Evolutionary conservation across 352 stramenopile species (phyloP), one percentile per base, ranked within the genome.

Genomic region (Globisporangium recalcitrans): DNA sequence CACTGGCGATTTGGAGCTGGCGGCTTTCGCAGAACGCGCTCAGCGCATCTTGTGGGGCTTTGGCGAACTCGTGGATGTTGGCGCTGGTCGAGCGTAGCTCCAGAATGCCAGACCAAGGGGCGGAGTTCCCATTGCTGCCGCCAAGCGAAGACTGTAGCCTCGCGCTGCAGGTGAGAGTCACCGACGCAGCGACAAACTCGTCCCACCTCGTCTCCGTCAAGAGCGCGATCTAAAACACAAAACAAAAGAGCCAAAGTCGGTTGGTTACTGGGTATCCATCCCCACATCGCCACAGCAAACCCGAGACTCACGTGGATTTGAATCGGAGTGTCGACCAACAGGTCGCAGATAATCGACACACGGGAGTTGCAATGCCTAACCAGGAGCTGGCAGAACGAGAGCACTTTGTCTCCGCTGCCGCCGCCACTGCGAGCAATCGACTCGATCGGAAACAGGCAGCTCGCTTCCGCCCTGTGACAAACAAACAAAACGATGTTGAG

Each of bases 201-300:
- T 77, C 79, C 82, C 82, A 91, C 52, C 74, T 56, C 3, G 82
- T 89, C 62, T 89, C 80, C n/a, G 77, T 77, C 36, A 91, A 49
- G 48, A 83, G 74, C 27, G 70, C 74, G 31, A 87, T 72, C 81
- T 90, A 63, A 16, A 52, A n/a, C n/a, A 64, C 36, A 57, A 4
- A n/a, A 36, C 22, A 24, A 40, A 26, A 7, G 21, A 40, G 4
- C 27, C 16, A 48, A 44, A 8, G 2, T 48, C 21, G 4, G 11
- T 46, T 21, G 32, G 10, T n/a, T 11, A 38, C 9, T 11, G 11
- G 32, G 2, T 38, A 38, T 42, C n/a, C n/a, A n/a, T n/a, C n/a
- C 8, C 24, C 5, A 22, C 49, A 38, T 48, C n/a, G n/a, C n/a
- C 42, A 48, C 14, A 53, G 24, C 26, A 0, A 6, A 55, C 6